Percentiles rank a stretch among this genome's conserved stretches.
phyloP scores from a whole-genome alignment of 768 basidiomycete species.

The Lactarius quietus region DNA sequence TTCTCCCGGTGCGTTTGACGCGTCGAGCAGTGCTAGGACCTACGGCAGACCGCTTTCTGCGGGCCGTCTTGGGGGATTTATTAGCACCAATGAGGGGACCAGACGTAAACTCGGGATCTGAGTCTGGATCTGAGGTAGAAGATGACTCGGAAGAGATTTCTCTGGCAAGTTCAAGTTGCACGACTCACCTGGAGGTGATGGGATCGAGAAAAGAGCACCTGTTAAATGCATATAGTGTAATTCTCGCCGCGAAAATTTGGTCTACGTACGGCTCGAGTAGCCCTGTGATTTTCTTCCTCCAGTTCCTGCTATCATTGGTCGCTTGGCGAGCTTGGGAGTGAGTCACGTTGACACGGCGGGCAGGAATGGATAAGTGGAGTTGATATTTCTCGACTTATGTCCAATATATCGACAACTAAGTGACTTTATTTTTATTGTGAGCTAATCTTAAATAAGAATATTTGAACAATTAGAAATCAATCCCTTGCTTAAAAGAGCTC shows the following conservation, averaged over 20 bases:
- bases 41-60: constrained; percentile 22
- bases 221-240: neutral
- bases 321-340: neutral
- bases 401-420: too few species aligned
- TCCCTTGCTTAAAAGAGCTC: too few species aligned
- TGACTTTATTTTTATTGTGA: too few species aligned
- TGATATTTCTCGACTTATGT: too few species aligned
- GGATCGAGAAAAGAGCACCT: constrained; percentile 30
- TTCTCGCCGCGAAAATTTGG: neutral
- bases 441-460: too few species aligned
- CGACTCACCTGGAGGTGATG: constrained; percentile 36
- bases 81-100: constrained; percentile 36
- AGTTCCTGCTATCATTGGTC: neutral
- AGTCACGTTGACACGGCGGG: too few species aligned
- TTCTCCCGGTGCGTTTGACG: constrained; percentile 12
- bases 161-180: neutral
- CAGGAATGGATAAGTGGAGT: too few species aligned
- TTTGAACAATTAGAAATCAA: too few species aligned
- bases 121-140: constrained; percentile 39
- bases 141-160: neutral
- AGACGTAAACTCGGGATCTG: constrained; percentile 49
- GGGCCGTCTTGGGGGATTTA: constrained; percentile 32
- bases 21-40: neutral
- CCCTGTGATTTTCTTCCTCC: constrained; percentile 1
- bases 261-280: constrained; percentile 15